Evolutionary conservation across 257 asterid genomes (phyloP).

Genomic region (Datura wrightii): DNA sequence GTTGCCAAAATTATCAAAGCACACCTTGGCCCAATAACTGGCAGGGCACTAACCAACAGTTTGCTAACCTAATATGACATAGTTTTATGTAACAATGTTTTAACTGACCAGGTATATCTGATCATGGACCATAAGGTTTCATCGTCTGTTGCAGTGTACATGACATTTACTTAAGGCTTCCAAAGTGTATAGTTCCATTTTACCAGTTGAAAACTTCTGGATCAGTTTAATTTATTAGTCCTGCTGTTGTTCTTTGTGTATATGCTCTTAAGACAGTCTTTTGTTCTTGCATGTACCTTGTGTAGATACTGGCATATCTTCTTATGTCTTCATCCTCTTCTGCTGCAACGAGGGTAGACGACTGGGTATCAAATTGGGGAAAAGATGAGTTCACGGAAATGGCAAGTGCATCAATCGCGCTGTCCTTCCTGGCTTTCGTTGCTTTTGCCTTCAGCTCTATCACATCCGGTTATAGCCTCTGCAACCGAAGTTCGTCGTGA

Average conservation of each 20-base stretch:
- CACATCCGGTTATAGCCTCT: constrained; percentile 75
- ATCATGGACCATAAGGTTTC: constrained; percentile 17
- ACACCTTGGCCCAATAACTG: not conserved
- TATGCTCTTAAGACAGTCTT: not conserved
- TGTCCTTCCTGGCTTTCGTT: constrained; percentile 76
- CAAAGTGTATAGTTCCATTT: not conserved
- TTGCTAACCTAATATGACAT: not conserved
- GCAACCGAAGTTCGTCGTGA: constrained; percentile 52
- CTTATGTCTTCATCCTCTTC: constrained; percentile 90
- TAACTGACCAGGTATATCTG: not conserved
- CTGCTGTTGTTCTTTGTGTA: not conserved
- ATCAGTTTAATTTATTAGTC: not conserved
- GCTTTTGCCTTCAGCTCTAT: constrained; percentile 80
- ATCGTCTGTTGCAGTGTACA: not conserved
- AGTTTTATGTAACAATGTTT: not conserved
- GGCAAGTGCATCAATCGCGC: constrained; percentile 77
- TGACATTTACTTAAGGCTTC: not conserved
- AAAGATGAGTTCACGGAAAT: constrained; percentile 75
- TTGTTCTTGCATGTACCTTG: not conserved
- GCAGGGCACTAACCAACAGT: not conserved
- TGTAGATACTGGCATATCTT: constrained; percentile 82
- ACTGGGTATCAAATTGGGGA: constrained; percentile 91
- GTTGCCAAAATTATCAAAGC: not conserved
- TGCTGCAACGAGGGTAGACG: constrained; percentile 82
- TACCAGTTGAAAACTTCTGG: not conserved